These are phyloP conservation scores for Ascochyta rabiei DNA, from an alignment of 2,329 filamentous ascomycete species.

Conservation along the genomic window DNA sequence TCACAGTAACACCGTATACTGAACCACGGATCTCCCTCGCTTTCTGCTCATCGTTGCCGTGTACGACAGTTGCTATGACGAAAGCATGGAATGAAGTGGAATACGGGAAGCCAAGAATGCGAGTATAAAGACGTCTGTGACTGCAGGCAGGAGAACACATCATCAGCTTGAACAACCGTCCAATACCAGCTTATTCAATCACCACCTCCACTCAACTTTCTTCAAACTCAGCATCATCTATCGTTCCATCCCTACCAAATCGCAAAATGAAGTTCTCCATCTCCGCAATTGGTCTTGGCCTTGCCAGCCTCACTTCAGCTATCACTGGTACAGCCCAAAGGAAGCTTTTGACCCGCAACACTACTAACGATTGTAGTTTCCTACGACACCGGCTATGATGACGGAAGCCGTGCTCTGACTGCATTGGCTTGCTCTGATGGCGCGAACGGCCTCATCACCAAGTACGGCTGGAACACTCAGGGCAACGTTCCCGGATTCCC, in stretches of 20 bases:
- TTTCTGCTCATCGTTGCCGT: conserved; percentile 27
- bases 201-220: not conserved
- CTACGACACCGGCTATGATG: conserved; percentile 75
- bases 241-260: conserved; percentile 2
- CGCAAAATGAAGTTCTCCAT: conserved; percentile 44
- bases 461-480: conserved; percentile 62
- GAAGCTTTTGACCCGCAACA: not conserved
- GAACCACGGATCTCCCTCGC: conserved; percentile 30
- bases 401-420: conserved; percentile 60
- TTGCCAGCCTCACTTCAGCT: conserved; percentile 41
- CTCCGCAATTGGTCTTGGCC: conserved; percentile 32
- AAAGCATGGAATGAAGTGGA: conserved; percentile 23
- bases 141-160: conserved; percentile 16
- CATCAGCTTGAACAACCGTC: conserved; percentile 24
- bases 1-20: conserved; percentile 21
- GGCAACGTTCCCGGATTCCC: conserved; percentile 55
- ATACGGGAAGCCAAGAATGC: conserved; percentile 18
- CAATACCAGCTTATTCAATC: conserved; percentile 14
- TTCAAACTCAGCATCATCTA: conserved; percentile 2
- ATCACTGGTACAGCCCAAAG: conserved; percentile 34
- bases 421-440: conserved; percentile 72
- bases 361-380: conserved; percentile 58
- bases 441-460: conserved; percentile 67
- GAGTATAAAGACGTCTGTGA: conserved; percentile 39
- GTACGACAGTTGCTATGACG: conserved; percentile 26